Conservation (phyloP, 768 basidiomycete species). For the Mycena belliarum region DNA sequence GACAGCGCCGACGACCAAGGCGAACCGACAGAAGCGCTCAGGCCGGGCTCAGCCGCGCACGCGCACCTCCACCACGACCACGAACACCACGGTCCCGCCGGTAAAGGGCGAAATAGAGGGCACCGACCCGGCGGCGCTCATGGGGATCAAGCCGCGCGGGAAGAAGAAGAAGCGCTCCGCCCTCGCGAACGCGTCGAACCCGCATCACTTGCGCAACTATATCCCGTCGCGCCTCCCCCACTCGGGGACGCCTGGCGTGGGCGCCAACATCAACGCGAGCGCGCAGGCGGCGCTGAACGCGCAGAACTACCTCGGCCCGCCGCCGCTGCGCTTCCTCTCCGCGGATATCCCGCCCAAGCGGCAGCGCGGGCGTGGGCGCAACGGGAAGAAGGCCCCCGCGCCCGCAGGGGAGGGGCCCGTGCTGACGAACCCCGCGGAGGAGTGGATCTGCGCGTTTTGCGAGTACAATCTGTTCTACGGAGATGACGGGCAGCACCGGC, state of each 20-base stretch:
- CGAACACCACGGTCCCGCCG: background rate
- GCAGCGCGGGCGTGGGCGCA: slow-evolving; percentile 17
- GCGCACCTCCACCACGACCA: background rate
- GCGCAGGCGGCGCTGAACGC: slow-evolving; percentile 39
- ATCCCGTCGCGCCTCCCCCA: slow-evolving; percentile 79
- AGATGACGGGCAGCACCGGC: slow-evolving; percentile 65
- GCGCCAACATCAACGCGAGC: background rate
- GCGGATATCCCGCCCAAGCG: slow-evolving; percentile 62
- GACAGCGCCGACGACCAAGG: slow-evolving; percentile 19
- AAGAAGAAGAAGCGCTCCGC: slow-evolving; percentile 97
- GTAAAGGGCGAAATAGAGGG: slow-evolving; percentile 1
- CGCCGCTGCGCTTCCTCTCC: slow-evolving; percentile 65
- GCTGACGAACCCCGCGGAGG: slow-evolving; percentile 67
- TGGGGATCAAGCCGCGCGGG: slow-evolving; percentile 33
- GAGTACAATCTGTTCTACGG: slow-evolving; percentile 93
- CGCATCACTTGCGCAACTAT: slow-evolving; percentile 94
- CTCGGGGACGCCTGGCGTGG: slow-evolving; percentile 35
- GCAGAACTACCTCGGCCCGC: slow-evolving; percentile 56
- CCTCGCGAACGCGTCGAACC: slow-evolving; percentile 91
- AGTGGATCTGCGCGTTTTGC: slow-evolving; percentile 94
- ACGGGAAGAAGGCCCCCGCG: slow-evolving; percentile 21
- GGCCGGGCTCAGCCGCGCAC: slow-evolving; percentile 21
- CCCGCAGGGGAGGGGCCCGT: slow-evolving; percentile 22
- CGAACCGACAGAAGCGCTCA: slow-evolving; percentile 27
- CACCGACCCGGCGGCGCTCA: slow-evolving; percentile 9